Base-by-base conservation (phyloP, 2,329 filamentous ascomycete genomes). In the Colletotrichum musae region DNA sequence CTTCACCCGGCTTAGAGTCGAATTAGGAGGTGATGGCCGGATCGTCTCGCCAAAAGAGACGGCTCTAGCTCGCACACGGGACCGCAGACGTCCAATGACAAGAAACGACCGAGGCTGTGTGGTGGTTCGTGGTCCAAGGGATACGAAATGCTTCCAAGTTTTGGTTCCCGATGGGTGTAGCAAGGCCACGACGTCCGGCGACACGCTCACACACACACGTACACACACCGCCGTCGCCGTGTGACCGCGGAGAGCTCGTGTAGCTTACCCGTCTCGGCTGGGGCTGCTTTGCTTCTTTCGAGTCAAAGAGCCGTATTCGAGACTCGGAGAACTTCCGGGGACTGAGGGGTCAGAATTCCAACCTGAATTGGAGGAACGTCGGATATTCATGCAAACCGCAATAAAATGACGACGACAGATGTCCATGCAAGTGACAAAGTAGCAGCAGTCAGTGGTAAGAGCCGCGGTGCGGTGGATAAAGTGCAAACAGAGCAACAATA, bases 401-500 rank as follows among this genome's bases (percentile, higher is more conserved):
- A 7, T 13, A 16, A 47, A 47, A 47, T 16, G 6, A 18, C 18
- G 16, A 18, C 6, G 45, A 47, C 3, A 16, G 3, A 18, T 16
- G 18, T 15, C 4, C 16, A 47, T 47, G 48, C 32, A 51, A 13
- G 21, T 13, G 48, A 51, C 21, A 51, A 26, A 26, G 48, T 51
- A 26, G 12, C 5, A 53, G 6, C 24, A 7, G n/a, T 13, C 21
- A 24, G 21, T 24, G n/a, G 41, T 56, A 51, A 56, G 51, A 39
- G n/a, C 32, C 13, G n/a, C 9, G 21, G 18, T 24, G 43, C 60
- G 28, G 51, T 56, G 62, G 18, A 21, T 12, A 7, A 58, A 43
- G 62, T 69, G 56, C 67, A 70, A 70, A 67, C 67, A 70, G 53
- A 52, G 51, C 32, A 47, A 50, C 54, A 28, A 50, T 39, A 39